Percentiles rank a stretch among this genome's conserved stretches.
These are phyloP conservation scores for Scheffersomyces lignosus DNA, from an alignment of 805 yeast species.

Conservation along the genomic window DNA sequence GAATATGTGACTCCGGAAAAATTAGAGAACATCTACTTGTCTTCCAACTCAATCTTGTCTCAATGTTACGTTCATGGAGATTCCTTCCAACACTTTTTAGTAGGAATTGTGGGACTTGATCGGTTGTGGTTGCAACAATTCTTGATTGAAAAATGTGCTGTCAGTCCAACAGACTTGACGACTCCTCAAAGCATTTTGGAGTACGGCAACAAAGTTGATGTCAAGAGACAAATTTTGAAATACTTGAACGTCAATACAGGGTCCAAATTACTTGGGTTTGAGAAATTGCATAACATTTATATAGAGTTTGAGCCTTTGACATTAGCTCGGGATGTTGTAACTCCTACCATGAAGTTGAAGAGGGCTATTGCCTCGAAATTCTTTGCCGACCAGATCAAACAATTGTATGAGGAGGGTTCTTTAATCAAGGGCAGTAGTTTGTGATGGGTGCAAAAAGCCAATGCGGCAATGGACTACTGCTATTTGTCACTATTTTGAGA, in stretches of 20 bases:
- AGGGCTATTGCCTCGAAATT: constrained; percentile 12
- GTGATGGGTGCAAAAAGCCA: too few relatives aligned
- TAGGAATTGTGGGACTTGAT: constrained; percentile 27
- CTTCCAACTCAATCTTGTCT: constrained; percentile 20
- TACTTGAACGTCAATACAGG: constrained; percentile 15
- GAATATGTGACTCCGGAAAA: constrained; percentile 43
- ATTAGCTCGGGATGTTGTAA: constrained; percentile 15
- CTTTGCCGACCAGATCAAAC: constrained; percentile 7
- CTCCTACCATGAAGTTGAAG: constrained; percentile 18
- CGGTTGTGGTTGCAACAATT: constrained; percentile 10
- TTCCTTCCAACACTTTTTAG: constrained; percentile 21
- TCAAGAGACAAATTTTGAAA: constrained; percentile 18
- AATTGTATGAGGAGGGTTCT: constrained; percentile 39
- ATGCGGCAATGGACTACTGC: too few relatives aligned
- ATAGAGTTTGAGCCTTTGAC: constrained; percentile 16
- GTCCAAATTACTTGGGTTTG: constrained; percentile 3
- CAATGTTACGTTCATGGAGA: constrained; percentile 33
- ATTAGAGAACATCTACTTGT: constrained; percentile 28
- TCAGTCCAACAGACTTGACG: constrained; percentile 3
- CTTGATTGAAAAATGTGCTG: constrained; percentile 15
- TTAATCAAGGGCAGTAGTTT: constrained; percentile 10
- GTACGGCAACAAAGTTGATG: constrained; percentile 19
- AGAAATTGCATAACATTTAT: constrained; percentile 13
- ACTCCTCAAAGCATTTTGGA: constrained; percentile 12
- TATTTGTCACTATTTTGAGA: too few relatives aligned